Evolutionary conservation across 2,329 filamentous ascomycete species (phyloP), one percentile per base, ranked within the genome.

Genomic region (Rutstroemia sydowiana): DNA sequence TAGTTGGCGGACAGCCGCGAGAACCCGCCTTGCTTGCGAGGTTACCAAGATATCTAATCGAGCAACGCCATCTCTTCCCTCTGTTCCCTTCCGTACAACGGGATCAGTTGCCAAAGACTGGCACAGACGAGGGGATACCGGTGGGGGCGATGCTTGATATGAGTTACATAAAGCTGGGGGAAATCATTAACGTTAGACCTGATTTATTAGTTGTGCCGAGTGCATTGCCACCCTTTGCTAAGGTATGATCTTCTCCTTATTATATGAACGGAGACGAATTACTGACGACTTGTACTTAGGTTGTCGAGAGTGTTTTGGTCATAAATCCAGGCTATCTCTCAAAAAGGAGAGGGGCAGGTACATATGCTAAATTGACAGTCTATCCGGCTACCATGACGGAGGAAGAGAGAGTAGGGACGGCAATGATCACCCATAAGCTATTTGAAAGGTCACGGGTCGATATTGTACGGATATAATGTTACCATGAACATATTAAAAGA

Each of bases 21-120:
- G 77, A 83, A 48, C 11, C 53, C 14, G 55, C 54, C 30, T 34
- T 66, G 8, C 67, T 75, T 0, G 81, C 83, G 14, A 73, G 92
- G n/a, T 70, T 91, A 43, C 81, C 86, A 5, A 78, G 82, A 18
- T 85, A 93, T 59, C 69, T 98, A 16, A 80, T 98, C 52, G 87
- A 95, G 69, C 93, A 97, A 70, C 76, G 91, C 6, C 90, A 93
- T 65, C 97, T 91, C 69, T 89, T 89, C 63, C 93, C 93, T 0
- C 71, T 97, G 1, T 96, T 91, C 64, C 93, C 93, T 5, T 84
- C 92, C 0, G 77, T 83, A 11, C 82, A 86, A 46, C 77, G 90
- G 45, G 75, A 80, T 52, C 80, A 73, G 58, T 71, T 88, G 51
- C 82, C 84, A 28, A 85, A 78, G 65, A 81, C 81, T 1, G 82